Evolutionary conservation across 192 early-diverging fungal species (phyloP).

Genomic region (Linnemannia exigua): DNA sequence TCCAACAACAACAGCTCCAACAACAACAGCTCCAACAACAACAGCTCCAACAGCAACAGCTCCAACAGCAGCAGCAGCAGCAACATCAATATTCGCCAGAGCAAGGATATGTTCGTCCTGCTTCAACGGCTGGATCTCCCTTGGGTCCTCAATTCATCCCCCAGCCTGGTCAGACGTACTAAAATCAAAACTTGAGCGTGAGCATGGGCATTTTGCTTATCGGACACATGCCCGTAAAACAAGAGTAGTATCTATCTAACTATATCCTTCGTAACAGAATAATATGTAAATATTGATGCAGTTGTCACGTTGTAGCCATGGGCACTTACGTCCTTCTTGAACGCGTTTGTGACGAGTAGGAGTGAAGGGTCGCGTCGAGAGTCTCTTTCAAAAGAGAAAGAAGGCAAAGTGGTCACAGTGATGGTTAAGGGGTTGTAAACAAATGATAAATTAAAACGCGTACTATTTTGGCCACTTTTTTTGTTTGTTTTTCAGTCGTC

Average conservation of each 20-base stretch:
- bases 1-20: conserved; percentile 12
- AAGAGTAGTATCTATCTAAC: too few species aligned
- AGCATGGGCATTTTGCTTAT: too few species aligned
- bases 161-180: background rate
- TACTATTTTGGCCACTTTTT: background rate
- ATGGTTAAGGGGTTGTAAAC: background rate
- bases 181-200: too few species aligned
- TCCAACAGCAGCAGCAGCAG: background rate
- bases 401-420: background rate
- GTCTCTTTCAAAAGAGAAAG: too few species aligned
- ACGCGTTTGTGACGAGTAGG: too few species aligned
- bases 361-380: too few species aligned
- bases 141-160: background rate
- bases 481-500: background rate
- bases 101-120: background rate
- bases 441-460: conserved; percentile 5
- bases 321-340: too few species aligned
- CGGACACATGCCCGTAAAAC: too few species aligned
- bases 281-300: too few species aligned
- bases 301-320: too few species aligned
- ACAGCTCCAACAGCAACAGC: conserved; percentile 9
- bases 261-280: too few species aligned
- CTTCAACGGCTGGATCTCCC: background rate
- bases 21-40: background rate
- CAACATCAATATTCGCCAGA: background rate